Percentiles rank a stretch among this genome's conserved stretches.
Evolutionary conservation across 75 land plant genomes (phyloP).

Genomic region (Pseudotsuga menziesii): DNA sequence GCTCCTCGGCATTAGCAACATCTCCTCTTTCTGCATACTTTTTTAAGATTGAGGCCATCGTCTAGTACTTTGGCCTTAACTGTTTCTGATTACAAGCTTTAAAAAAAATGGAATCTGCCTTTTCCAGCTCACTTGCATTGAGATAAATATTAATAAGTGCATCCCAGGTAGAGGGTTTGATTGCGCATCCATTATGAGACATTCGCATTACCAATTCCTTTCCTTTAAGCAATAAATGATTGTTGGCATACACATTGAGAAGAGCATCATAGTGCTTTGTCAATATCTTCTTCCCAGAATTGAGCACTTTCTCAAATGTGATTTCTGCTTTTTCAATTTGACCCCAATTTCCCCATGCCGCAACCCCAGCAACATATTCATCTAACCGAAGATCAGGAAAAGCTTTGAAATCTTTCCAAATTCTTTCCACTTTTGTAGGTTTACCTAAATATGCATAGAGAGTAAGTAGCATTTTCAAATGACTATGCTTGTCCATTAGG

Average conservation of each 20-base stretch:
- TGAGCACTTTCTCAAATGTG: constrained; percentile 27
- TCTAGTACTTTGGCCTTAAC: constrained; percentile 30
- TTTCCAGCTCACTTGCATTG: constrained; percentile 45
- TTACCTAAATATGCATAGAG: constrained; percentile 58
- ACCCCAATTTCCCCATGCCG: constrained; percentile 61
- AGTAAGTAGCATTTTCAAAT: constrained; percentile 34
- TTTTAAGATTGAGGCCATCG: constrained; percentile 33
- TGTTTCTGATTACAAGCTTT: constrained; percentile 26
- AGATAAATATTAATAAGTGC: constrained; percentile 38
- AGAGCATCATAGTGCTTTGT: constrained; percentile 23
- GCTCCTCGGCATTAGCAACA: constrained; percentile 58
- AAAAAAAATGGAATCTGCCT: constrained; percentile 41
- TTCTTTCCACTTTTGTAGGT: constrained; percentile 41
- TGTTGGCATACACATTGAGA: constrained; percentile 35
- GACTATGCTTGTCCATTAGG: constrained; percentile 19
- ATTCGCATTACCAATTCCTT: constrained; percentile 39
- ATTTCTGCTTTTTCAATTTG: constrained; percentile 55
- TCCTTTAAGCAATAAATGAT: constrained; percentile 38
- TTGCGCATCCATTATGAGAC: constrained; percentile 16
- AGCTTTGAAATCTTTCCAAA: constrained; percentile 39
- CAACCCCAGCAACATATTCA: constrained; percentile 37
- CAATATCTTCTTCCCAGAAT: constrained; percentile 21
- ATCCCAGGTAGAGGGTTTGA: constrained; percentile 32
- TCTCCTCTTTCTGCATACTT: constrained; percentile 54
- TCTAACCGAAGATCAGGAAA: constrained; percentile 24